Conservation (phyloP, 1,139 yeast genomes). For the Waltiozyma sp. region DNA sequence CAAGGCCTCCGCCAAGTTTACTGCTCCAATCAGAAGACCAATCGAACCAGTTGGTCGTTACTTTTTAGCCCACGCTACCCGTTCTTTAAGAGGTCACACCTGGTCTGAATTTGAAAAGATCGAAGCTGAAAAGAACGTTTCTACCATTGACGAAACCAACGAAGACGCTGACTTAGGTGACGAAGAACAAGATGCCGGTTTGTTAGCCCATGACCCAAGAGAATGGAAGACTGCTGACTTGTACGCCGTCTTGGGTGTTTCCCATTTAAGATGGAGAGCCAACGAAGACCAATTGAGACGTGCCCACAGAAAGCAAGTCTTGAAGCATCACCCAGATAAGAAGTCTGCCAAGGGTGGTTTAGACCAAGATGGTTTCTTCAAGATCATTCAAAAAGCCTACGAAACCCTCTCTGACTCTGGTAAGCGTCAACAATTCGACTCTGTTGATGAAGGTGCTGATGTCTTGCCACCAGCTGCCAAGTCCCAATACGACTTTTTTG, state of each 20-base stretch:
- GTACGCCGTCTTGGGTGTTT: constrained; percentile 90
- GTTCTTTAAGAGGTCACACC: constrained; percentile 93
- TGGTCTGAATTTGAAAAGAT: constrained; percentile 96
- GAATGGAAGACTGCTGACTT: constrained; percentile 97
- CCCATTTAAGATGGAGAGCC: constrained; percentile 85
- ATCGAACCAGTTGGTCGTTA: constrained; percentile 95
- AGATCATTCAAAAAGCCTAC: constrained; percentile 93
- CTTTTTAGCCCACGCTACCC: constrained; percentile 93
- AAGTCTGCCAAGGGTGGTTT: constrained; percentile 79
- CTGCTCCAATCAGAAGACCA: constrained; percentile 72
- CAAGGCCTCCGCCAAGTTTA: constrained; percentile 38
- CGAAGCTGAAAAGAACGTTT: constrained; percentile 86
- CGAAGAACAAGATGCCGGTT: constrained; percentile 54
- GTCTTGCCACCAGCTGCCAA: constrained; percentile 69
- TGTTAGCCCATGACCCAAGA: constrained; percentile 86
- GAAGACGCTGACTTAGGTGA: constrained; percentile 72
- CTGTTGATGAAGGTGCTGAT: constrained; percentile 84
- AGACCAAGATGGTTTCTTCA: constrained; percentile 95
- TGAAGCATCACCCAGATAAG: constrained; percentile 97
- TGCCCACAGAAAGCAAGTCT: constrained; percentile 94
- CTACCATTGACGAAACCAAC: constrained; percentile 52
- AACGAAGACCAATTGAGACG: constrained; percentile 89
- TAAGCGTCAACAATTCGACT: constrained; percentile 89
- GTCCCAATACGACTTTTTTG: constrained; percentile 65
- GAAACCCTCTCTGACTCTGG: constrained; percentile 79